phyloP scores from a whole-genome alignment of 257 asterid species.

The Lycium ferocissimum region DNA sequence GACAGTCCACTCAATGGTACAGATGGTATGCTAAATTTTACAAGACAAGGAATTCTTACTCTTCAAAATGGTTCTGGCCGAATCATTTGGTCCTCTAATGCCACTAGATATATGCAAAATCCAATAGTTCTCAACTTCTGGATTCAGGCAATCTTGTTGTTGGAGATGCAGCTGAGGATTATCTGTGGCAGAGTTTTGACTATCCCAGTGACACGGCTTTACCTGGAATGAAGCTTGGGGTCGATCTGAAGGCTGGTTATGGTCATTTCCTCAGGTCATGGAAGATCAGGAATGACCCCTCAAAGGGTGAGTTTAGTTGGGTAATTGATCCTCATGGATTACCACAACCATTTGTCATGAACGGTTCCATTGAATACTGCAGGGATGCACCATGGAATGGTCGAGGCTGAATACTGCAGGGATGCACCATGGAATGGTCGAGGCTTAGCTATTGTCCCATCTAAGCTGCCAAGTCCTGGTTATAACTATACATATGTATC shows the following conservation, averaged over 20 bases:
- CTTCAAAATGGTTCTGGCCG: slow-evolving; percentile 23
- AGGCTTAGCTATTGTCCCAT: slow-evolving; percentile 37
- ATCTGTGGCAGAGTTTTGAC: slow-evolving; percentile 55
- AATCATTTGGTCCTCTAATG: slow-evolving; percentile 43
- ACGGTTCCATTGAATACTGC: background rate
- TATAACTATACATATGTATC: slow-evolving; percentile 36
- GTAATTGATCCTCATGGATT: slow-evolving; percentile 37
- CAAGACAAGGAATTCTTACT: slow-evolving; percentile 35
- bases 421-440: slow-evolving; percentile 45
- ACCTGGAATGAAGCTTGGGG: slow-evolving; percentile 54
- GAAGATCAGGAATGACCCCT: slow-evolving; percentile 47
- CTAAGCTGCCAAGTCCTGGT: slow-evolving; percentile 32
- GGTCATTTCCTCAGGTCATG: slow-evolving; percentile 47
- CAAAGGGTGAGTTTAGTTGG: slow-evolving; percentile 38
- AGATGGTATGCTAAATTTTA: slow-evolving; percentile 36
- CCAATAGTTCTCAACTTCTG: slow-evolving; percentile 41
- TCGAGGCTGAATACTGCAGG: slow-evolving; percentile 21
- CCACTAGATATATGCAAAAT: slow-evolving; percentile 28
- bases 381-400: too few species aligned
- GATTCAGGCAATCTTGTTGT: slow-evolving; percentile 52
- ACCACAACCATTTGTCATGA: slow-evolving; percentile 47
- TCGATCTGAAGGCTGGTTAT: slow-evolving; percentile 39
- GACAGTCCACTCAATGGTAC: slow-evolving; percentile 38
- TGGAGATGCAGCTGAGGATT: slow-evolving; percentile 22
- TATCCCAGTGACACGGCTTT: slow-evolving; percentile 48